A percentile compares a stretch with the other conserved stretches of the same genome.
Evolutionary conservation across 352 stramenopile genomes (phyloP).

Genomic region (Phytophthora idaei): DNA sequence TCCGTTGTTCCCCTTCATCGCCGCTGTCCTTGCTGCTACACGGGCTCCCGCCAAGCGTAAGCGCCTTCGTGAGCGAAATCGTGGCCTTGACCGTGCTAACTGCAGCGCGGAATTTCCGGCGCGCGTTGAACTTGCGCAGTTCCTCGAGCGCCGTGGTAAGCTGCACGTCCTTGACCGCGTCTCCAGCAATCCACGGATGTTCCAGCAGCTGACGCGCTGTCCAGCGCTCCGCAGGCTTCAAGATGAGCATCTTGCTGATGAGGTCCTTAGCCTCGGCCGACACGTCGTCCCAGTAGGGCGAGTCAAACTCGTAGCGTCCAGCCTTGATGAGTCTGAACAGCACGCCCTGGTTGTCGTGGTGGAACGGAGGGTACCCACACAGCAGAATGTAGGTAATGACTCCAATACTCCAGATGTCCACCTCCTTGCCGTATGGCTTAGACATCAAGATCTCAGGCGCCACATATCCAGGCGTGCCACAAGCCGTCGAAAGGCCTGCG

Average conservation of each 20-base stretch:
- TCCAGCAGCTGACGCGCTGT: conserved; percentile 71
- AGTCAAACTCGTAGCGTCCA: conserved; percentile 75
- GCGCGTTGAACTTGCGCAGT: conserved; percentile 93
- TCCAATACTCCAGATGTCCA: conserved; percentile 92
- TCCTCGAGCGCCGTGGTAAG: conserved; percentile 88
- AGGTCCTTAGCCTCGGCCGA: conserved; percentile 84
- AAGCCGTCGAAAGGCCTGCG: conserved; percentile 59
- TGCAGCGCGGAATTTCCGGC: conserved; percentile 93
- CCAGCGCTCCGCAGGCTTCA: conserved; percentile 84
- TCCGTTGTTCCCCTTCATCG: conserved; percentile 32
- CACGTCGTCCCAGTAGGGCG: conserved; percentile 84
- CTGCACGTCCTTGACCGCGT: conserved; percentile 67
- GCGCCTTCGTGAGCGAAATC: conserved; percentile 76
- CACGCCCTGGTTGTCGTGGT: conserved; percentile 91
- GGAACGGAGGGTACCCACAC: conserved; percentile 85
- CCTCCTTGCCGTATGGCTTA: conserved; percentile 73
- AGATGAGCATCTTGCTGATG: conserved; percentile 89
- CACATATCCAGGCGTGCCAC: conserved; percentile 79
- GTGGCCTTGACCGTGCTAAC: conserved; percentile 90
- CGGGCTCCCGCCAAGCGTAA: conserved; percentile 45
- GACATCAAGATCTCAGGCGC: conserved; percentile 80
- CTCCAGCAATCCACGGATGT: conserved; percentile 91
- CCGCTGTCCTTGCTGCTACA: conserved; percentile 35
- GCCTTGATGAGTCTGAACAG: conserved; percentile 83
- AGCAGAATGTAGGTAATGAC: conserved; percentile 90